Evolutionary conservation across 345 rosid species (phyloP).

Genomic region (Citrus trifoliata): DNA sequence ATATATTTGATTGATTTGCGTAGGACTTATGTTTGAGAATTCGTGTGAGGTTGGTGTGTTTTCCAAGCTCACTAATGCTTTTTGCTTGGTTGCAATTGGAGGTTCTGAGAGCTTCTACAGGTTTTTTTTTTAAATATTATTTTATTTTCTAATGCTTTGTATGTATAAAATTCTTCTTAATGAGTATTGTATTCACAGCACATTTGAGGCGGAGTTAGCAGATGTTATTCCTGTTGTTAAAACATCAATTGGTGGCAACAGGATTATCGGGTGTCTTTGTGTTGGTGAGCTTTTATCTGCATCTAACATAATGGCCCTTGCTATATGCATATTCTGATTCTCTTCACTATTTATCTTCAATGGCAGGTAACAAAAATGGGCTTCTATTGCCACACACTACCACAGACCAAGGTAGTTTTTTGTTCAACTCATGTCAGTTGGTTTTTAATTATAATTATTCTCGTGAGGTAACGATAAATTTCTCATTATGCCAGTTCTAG

Average conservation of each 20-base stretch:
- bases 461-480: neutral
- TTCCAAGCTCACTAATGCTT: constrained; percentile 85
- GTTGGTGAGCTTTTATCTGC: constrained; percentile 45
- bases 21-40: constrained; percentile 92
- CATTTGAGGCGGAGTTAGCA: constrained; percentile 79
- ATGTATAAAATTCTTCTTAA: neutral
- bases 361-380: constrained; percentile 87
- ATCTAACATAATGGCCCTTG: neutral
- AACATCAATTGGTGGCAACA: constrained; percentile 78
- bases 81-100: constrained; percentile 85
- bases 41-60: constrained; percentile 82
- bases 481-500: neutral
- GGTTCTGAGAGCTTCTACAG: constrained; percentile 85
- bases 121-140: constrained; percentile 22
- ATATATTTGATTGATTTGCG: neutral
- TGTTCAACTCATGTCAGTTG: neutral
- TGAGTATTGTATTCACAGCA: constrained; percentile 30
- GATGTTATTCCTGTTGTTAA: constrained; percentile 88
- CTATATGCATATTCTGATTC: neutral
- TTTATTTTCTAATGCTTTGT: neutral
- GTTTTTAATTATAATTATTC: neutral
- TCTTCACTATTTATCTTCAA: neutral
- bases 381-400: constrained; percentile 93
- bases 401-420: constrained; percentile 83
- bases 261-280: constrained; percentile 87